Conservation (phyloP, 78 protist species). For the Speleostelium caveatum region DNA sequence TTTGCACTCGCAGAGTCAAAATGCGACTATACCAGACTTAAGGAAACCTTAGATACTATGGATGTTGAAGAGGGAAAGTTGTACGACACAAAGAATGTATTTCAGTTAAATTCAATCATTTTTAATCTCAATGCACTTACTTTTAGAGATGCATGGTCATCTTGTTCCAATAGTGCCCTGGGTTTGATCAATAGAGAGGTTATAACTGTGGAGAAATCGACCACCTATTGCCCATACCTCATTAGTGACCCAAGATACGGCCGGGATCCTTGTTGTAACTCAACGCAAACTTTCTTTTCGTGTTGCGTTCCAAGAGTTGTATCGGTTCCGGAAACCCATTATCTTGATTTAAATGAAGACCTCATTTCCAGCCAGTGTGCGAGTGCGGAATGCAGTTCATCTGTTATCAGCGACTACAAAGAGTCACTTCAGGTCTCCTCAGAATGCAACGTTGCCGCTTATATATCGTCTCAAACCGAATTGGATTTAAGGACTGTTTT, state of each 20-base stretch:
- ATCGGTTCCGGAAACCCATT: neutral
- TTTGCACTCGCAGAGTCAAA: too few relatives aligned
- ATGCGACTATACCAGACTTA: too few relatives aligned
- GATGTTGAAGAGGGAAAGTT: too few relatives aligned
- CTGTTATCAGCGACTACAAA: conserved; percentile 36
- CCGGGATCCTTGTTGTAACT: conserved; percentile 61
- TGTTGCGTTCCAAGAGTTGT: conserved; percentile 47
- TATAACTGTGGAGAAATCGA: neutral
- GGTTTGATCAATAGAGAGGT: too few relatives aligned
- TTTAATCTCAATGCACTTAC: conserved; percentile 30
- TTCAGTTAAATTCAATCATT: conserved; percentile 32
- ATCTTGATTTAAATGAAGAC: conserved; percentile 12
- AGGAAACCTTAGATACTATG: too few relatives aligned
- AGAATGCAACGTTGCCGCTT: conserved; percentile 23
- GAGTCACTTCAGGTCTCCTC: conserved; percentile 1
- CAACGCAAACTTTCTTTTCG: conserved; percentile 20
- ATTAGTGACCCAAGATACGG: conserved; percentile 10
- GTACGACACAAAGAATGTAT: too few relatives aligned
- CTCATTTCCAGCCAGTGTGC: conserved; percentile 27
- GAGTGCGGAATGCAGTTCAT: conserved; percentile 8
- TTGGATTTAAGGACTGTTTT: conserved; percentile 5
- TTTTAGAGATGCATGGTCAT: conserved; percentile 45
- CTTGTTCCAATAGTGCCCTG: conserved; percentile 8
- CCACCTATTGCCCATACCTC: conserved; percentile 24
- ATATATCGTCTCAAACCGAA: neutral